Conservation (phyloP, 768 basidiomycete genomes). For the Suillus plorans region DNA sequence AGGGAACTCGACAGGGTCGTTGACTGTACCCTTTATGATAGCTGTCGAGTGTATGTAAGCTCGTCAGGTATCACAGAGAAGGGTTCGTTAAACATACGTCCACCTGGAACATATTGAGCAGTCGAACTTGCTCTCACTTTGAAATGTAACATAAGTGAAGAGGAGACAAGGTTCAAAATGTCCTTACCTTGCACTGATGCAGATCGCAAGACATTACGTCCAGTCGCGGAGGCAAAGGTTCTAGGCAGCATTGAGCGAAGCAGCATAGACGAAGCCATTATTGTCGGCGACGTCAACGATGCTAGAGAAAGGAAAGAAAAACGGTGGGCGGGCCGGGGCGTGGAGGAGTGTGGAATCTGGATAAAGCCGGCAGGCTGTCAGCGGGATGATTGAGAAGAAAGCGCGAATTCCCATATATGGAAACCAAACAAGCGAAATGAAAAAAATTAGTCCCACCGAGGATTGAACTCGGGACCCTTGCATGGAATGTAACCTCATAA, state of each 20-base stretch:
- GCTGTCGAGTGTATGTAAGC: conserved; percentile 41
- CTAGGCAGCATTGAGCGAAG: conserved; percentile 49
- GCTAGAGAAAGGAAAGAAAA: not conserved
- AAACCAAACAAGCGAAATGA: conserved; percentile 16
- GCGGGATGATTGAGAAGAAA: not conserved
- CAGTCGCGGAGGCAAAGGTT: conserved; percentile 36
- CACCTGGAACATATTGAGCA: conserved; percentile 57
- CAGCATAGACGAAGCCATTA: conserved; percentile 52
- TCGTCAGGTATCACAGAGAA: not conserved
- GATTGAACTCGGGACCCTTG: conserved; percentile 66
- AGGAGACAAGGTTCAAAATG: not conserved
- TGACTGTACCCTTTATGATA: conserved; percentile 87
- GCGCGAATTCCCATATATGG: not conserved
- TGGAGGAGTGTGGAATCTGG: not conserved
- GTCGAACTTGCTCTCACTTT: conserved; percentile 40
- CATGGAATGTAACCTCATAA: conserved; percentile 55
- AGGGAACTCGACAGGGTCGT: conserved; percentile 93
- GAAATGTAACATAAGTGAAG: conserved; percentile 9
- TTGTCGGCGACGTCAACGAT: conserved; percentile 6
- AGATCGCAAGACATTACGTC: conserved; percentile 40
- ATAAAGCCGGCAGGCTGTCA: not conserved
- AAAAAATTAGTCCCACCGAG: conserved; percentile 55
- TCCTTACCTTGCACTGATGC: conserved; percentile 44
- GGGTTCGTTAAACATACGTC: not conserved
- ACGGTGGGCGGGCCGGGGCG: not conserved